Percentiles rank a stretch among this genome's conserved stretches.
phyloP scores from a whole-genome alignment of 1,284 basidiomycete species.

The Sanguinoderma infundibulare region DNA sequence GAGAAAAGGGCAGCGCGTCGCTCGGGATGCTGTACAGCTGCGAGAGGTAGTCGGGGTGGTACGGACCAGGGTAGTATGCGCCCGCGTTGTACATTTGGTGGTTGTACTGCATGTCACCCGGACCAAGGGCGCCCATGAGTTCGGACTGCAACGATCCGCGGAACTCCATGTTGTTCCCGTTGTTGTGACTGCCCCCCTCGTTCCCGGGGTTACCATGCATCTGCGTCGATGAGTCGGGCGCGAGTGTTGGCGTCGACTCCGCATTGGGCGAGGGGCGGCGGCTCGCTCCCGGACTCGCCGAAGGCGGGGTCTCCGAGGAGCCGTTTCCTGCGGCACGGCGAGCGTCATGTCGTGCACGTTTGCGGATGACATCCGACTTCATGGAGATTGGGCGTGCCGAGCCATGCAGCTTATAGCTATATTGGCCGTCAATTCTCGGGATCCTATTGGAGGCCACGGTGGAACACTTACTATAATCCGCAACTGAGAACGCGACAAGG shows the following conservation, averaged over 20 bases:
- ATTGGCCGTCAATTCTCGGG: conserved; percentile 18
- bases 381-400: conserved; percentile 82
- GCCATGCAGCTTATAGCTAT: conserved; percentile 78
- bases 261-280: conserved; percentile 70
- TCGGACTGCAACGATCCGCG: conserved; percentile 54
- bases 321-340: conserved; percentile 48
- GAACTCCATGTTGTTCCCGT: conserved; percentile 39
- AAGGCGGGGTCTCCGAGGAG: conserved; percentile 59
- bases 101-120: conserved; percentile 36
- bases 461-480: conserved; percentile 54
- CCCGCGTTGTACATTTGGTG: conserved; percentile 34
- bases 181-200: neutral
- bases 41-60: conserved; percentile 68
- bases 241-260: conserved; percentile 64
- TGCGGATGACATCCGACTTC: conserved; percentile 86
- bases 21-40: conserved; percentile 46
- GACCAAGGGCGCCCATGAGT: conserved; percentile 66
- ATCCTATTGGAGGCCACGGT: conserved; percentile 10
- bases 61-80: conserved; percentile 64
- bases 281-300: conserved; percentile 72
- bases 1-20: conserved; percentile 55
- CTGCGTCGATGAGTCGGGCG: conserved; percentile 66
- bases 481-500: conserved; percentile 38
- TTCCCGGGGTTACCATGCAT: conserved; percentile 43
- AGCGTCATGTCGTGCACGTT: conserved; percentile 78